These are phyloP conservation scores for Pseudonitzschia delicatissima DNA, from an alignment of 108 stramenopile species.

Conservation along the genomic window DNA sequence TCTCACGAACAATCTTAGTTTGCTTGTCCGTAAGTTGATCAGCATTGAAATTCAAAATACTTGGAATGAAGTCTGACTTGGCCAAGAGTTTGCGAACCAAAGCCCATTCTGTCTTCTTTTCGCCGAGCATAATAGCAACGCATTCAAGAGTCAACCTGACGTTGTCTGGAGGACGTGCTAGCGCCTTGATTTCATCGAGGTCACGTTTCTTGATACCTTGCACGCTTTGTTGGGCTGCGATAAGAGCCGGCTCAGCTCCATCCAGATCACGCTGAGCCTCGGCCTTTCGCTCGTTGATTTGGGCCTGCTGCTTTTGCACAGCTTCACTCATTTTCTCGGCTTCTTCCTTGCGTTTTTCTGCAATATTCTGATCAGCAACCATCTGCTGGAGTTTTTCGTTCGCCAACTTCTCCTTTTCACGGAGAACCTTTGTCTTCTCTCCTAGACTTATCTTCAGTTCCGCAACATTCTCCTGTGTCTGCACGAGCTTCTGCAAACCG, in stretches of 20 bases:
- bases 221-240: slow-evolving; percentile 86
- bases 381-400: slow-evolving; percentile 97
- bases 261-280: slow-evolving; percentile 92
- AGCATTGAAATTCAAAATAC: slow-evolving; percentile 93
- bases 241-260: slow-evolving; percentile 95
- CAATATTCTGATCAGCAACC: slow-evolving; percentile 97
- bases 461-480: slow-evolving; percentile 93
- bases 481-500: slow-evolving; percentile 92
- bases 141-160: slow-evolving; percentile 94
- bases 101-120: slow-evolving; percentile 86
- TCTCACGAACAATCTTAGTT: slow-evolving; percentile 81
- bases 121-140: slow-evolving; percentile 94
- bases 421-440: slow-evolving; percentile 75
- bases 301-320: slow-evolving; percentile 71
- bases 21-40: slow-evolving; percentile 76
- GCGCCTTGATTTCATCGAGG: slow-evolving; percentile 92
- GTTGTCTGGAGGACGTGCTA: slow-evolving; percentile 92
- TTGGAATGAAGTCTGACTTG: slow-evolving; percentile 93
- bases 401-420: slow-evolving; percentile 86
- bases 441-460: slow-evolving; percentile 82
- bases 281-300: slow-evolving; percentile 84
- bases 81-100: slow-evolving; percentile 92
- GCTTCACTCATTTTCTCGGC: slow-evolving; percentile 90
- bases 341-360: slow-evolving; percentile 90
- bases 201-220: slow-evolving; percentile 94